Evolutionary conservation across 73 alveolate genomes (phyloP).

Genomic region (Stentor roeselii): DNA sequence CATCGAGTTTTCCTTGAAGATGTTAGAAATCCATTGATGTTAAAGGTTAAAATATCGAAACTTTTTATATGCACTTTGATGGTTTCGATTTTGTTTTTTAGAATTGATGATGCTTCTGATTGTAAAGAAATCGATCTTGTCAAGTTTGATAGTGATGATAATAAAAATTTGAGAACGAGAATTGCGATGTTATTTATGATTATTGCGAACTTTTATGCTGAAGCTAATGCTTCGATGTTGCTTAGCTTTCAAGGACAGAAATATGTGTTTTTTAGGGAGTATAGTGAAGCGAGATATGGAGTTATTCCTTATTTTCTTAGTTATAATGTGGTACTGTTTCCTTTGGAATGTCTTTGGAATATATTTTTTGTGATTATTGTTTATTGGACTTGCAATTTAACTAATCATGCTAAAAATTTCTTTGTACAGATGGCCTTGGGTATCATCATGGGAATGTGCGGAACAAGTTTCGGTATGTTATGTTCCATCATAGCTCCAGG

Average conservation of each 20-base stretch:
- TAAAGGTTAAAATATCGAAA: neutral
- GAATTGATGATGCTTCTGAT: neutral
- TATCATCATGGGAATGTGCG: neutral
- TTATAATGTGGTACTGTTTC: neutral
- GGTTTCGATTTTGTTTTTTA: neutral
- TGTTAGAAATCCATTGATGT: neutral
- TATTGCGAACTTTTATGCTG: neutral
- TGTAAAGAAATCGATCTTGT: too few relatives aligned
- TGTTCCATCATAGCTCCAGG: neutral
- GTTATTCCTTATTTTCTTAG: neutral
- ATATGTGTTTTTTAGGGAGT: conserved; percentile 3
- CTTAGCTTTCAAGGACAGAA: neutral
- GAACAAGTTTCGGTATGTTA: neutral
- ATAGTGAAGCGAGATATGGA: neutral
- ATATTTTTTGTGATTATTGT: neutral
- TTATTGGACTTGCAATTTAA: neutral
- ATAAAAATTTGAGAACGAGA: neutral
- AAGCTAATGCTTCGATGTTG: neutral
- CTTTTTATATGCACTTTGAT: neutral
- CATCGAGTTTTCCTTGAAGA: neutral
- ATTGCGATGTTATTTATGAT: neutral
- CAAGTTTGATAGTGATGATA: neutral
- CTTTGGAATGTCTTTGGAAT: neutral
- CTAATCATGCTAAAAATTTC: neutral
- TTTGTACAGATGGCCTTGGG: neutral